Evolutionary conservation across 345 rosid genomes (phyloP).

Genomic region (Adansonia digitata): DNA sequence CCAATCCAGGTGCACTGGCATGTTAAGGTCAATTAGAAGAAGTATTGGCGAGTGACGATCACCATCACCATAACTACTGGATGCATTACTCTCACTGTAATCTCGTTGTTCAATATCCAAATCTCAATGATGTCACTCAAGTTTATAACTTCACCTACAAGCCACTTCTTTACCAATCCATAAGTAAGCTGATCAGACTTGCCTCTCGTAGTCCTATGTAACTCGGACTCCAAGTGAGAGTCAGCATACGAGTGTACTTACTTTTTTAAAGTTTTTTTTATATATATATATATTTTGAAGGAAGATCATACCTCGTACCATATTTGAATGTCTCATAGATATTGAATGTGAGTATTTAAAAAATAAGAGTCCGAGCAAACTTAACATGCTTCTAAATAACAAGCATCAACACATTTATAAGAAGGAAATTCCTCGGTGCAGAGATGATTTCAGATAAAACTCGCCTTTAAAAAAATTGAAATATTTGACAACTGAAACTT

Average conservation of each 20-base stretch:
- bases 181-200: slow-evolving; percentile 47
- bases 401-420: not conserved
- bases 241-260: too few relatives aligned
- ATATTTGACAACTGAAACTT: not conserved
- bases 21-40: slow-evolving; percentile 56
- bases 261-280: too few relatives aligned
- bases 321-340: too few relatives aligned
- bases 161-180: slow-evolving; percentile 33
- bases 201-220: too few relatives aligned
- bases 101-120: slow-evolving; percentile 63
- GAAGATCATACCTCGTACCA: too few relatives aligned
- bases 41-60: slow-evolving; percentile 65
- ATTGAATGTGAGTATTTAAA: too few relatives aligned
- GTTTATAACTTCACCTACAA: slow-evolving; percentile 56
- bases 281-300: too few relatives aligned
- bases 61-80: slow-evolving; percentile 55
- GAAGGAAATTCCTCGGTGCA: not conserved
- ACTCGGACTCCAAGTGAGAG: too few relatives aligned
- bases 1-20: slow-evolving; percentile 74
- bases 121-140: slow-evolving; percentile 50
- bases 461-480: not conserved
- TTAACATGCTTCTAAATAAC: not conserved
- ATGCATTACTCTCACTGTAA: slow-evolving; percentile 70
- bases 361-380: too few relatives aligned
- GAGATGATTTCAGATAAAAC: too few relatives aligned